phyloP scores from a whole-genome alignment of 2,329 filamentous ascomycete species.

The Cryphonectria radicalis region DNA sequence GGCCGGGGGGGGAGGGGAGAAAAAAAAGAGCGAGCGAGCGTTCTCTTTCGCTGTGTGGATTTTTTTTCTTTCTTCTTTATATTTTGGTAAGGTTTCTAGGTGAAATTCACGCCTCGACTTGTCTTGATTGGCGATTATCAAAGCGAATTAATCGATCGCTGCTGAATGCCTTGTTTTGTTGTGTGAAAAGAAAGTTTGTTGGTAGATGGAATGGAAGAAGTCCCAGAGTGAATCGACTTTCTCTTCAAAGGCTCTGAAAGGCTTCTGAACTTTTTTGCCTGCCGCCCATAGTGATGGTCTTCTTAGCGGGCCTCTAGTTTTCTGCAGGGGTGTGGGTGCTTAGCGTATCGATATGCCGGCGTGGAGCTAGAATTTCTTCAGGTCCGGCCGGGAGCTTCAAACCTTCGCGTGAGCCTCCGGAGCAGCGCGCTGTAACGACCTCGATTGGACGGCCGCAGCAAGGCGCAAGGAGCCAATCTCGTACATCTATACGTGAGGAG shows the following conservation, averaged over 20 bases:
- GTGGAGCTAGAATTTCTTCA: constrained; percentile 30
- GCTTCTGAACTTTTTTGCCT: constrained; percentile 12
- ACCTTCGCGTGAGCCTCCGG: constrained; percentile 3
- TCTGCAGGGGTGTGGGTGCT: not conserved
- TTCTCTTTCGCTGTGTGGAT: not conserved
- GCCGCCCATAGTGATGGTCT: not conserved
- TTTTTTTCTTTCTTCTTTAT: constrained; percentile 9
- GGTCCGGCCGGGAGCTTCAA: constrained; percentile 14
- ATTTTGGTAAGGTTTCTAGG: not conserved
- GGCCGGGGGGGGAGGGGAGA: no score
- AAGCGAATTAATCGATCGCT: not conserved
- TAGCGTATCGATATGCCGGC: constrained; percentile 26
- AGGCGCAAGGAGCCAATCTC: not conserved
- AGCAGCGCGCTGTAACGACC: constrained; percentile 1
- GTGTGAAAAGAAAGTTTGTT: not conserved
- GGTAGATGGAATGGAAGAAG: not conserved
- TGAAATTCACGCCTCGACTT: no score
- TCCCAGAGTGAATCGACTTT: not conserved
- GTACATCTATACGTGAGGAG: constrained; percentile 7
- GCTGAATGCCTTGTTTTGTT: not conserved
- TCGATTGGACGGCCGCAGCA: not conserved
- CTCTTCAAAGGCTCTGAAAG: not conserved
- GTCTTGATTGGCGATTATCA: not conserved
- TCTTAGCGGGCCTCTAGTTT: constrained; percentile 13
- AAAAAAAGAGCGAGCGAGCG: not conserved